phyloP scores from a whole-genome alignment of 23 red algal genomes.

The Gracilaria gracilis region DNA sequence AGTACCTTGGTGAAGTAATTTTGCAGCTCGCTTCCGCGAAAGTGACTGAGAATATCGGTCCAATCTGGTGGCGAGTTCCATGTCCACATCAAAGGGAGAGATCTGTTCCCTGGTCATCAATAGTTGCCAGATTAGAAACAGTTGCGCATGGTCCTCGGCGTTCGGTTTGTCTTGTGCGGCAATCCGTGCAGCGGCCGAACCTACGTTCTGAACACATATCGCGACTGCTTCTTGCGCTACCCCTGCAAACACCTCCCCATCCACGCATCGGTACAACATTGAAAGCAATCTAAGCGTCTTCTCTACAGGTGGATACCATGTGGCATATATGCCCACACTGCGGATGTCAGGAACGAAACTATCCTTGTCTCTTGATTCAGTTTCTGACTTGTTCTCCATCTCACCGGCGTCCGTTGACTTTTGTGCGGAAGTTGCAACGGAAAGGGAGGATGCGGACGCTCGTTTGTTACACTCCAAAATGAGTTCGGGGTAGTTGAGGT shows the following conservation, averaged over 20 bases:
- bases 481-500: slow-evolving; percentile 74
- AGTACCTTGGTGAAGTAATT: slow-evolving; percentile 96
- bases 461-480: slow-evolving; percentile 43
- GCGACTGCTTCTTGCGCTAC: slow-evolving; percentile 90
- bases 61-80: slow-evolving; percentile 95
- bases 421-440: neutral
- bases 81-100: slow-evolving; percentile 88
- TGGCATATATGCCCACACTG: slow-evolving; percentile 74
- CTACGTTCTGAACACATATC: slow-evolving; percentile 83
- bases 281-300: slow-evolving; percentile 86
- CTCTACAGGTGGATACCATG: slow-evolving; percentile 93
- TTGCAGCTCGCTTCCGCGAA: slow-evolving; percentile 95
- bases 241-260: slow-evolving; percentile 85
- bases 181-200: slow-evolving; percentile 66
- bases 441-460: neutral
- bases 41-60: slow-evolving; percentile 96
- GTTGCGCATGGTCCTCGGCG: slow-evolving; percentile 82
- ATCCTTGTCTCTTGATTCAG: neutral
- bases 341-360: slow-evolving; percentile 15
- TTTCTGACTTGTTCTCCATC: neutral
- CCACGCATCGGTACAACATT: slow-evolving; percentile 90
- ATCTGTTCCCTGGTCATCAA: slow-evolving; percentile 92
- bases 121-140: slow-evolving; percentile 93
- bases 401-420: neutral
- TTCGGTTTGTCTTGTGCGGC: slow-evolving; percentile 40